These are phyloP conservation scores for Choiromyces venosus DNA, from an alignment of 495 filamentous ascomycete genomes.

Conservation along the genomic window DNA sequence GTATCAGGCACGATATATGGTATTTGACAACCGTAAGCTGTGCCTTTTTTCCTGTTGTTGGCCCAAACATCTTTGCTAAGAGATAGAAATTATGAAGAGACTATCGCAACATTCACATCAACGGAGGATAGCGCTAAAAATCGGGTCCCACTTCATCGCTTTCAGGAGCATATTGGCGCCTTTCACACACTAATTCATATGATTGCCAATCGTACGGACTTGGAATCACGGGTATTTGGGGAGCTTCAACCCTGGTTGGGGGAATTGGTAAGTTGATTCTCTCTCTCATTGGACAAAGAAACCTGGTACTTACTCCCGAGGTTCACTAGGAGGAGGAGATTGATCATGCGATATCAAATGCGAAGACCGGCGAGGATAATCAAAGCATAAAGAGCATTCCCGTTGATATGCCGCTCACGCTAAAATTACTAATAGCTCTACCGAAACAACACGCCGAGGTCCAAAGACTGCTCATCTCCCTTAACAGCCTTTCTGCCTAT, in stretches of 20 bases:
- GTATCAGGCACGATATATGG: no score
- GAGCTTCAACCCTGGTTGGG: not conserved
- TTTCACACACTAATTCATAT: not conserved
- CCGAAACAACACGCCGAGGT: no score
- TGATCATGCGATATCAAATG: not conserved
- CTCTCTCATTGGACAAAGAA: not conserved
- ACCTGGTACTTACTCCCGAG: not conserved
- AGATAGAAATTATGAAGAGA: not conserved
- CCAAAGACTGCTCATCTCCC: not conserved
- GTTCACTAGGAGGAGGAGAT: no score
- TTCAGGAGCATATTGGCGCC: not conserved
- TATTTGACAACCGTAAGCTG: no score
- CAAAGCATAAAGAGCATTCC: not conserved
- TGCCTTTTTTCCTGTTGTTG: not conserved
- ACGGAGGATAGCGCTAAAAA: not conserved
- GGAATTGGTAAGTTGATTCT: not conserved
- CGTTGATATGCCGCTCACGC: no score
- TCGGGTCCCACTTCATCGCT: not conserved
- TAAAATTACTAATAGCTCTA: no score
- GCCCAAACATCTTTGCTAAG: not conserved
- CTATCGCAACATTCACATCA: not conserved
- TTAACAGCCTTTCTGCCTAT: not conserved
- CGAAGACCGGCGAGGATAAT: not conserved
- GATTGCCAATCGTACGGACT: not conserved
- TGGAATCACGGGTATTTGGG: not conserved